Evolutionary conservation across 225 moss, liverwort and hornwort species (phyloP).

Genomic region (Antitrichia curtipendula): DNA sequence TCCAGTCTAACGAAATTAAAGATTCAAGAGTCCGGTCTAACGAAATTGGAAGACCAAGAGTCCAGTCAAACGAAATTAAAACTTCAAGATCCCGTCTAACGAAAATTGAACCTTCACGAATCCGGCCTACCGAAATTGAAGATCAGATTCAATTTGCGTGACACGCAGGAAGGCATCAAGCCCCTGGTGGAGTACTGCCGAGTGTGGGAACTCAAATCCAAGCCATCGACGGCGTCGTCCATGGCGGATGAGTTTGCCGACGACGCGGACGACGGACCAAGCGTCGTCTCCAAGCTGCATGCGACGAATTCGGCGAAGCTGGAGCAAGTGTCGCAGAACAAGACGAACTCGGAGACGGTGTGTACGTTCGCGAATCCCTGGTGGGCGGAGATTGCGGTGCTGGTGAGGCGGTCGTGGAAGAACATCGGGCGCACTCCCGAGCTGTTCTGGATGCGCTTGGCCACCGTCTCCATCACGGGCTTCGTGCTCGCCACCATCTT

Average conservation of each 20-base stretch:
- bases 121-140: not conserved
- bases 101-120: not conserved
- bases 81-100: not conserved
- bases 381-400: slow-evolving; percentile 48
- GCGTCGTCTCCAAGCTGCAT: not conserved
- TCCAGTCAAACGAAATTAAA: not conserved
- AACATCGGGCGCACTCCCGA: slow-evolving; percentile 72
- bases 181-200: slow-evolving; percentile 31
- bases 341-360: slow-evolving; percentile 28
- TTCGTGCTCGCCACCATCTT: slow-evolving; percentile 77
- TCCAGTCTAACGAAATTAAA: not conserved
- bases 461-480: slow-evolving; percentile 50
- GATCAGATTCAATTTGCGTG: too few species aligned
- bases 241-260: not conserved
- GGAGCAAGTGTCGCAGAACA: slow-evolving; percentile 12
- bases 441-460: slow-evolving; percentile 65
- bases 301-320: slow-evolving; percentile 11
- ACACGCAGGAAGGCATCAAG: slow-evolving; percentile 24
- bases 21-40: not conserved
- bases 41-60: not conserved
- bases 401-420: slow-evolving; percentile 55
- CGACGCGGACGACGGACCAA: not conserved
- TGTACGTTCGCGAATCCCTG: slow-evolving; percentile 68
- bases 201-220: slow-evolving; percentile 5
- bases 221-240: not conserved